A percentile compares a stretch with the other conserved stretches of the same genome.
phyloP scores from a whole-genome alignment of 495 filamentous ascomycete species.

The Penicillium atrosanguineum region DNA sequence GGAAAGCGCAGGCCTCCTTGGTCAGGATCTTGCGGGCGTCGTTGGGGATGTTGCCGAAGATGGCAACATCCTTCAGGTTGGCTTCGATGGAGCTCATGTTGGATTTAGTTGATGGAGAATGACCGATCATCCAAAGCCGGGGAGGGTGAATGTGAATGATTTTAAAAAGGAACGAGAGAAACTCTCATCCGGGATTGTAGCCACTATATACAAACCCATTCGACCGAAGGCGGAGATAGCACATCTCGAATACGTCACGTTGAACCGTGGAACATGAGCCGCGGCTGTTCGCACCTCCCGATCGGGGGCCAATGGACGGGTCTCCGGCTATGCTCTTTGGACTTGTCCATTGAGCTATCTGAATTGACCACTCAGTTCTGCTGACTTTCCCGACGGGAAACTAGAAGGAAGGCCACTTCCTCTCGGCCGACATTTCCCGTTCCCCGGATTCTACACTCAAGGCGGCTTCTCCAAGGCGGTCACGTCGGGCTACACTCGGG shows the following conservation, averaged over 20 bases:
- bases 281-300: constrained; percentile 26
- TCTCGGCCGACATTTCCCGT: constrained; percentile 36
- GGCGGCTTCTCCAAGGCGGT: background rate
- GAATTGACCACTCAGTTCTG: background rate
- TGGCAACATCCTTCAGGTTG: constrained; percentile 82
- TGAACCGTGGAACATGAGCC: constrained; percentile 16
- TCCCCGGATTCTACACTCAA: constrained; percentile 4
- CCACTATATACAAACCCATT: constrained; percentile 26
- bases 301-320: constrained; percentile 10
- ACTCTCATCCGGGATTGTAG: background rate
- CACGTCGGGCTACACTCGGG: constrained; percentile 13
- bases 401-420: constrained; percentile 6
- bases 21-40: constrained; percentile 86
- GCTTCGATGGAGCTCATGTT: constrained; percentile 70
- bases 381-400: constrained; percentile 38
- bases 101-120: background rate
- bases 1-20: constrained; percentile 86
- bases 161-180: constrained; percentile 4
- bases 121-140: constrained; percentile 1
- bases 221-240: constrained; percentile 24
- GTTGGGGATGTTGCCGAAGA: constrained; percentile 75
- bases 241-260: constrained; percentile 30
- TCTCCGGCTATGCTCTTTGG: background rate
- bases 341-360: background rate
- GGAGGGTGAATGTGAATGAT: background rate